These are phyloP conservation scores for Suhomyces anneliseae DNA, from an alignment of 1,139 yeast species.

Conservation along the genomic window DNA sequence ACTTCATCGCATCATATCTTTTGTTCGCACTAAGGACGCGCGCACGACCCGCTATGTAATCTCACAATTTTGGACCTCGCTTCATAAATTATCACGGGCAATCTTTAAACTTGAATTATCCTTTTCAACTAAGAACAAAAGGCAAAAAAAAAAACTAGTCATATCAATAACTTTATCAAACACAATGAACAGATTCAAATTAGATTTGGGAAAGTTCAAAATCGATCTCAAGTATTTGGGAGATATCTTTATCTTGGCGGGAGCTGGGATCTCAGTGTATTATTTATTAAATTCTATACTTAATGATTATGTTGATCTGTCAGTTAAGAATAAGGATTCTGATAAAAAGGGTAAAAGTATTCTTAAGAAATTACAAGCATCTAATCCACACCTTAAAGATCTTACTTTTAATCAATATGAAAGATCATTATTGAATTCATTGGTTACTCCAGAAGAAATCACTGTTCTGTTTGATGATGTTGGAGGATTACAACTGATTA, in stretches of 20 bases:
- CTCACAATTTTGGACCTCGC: background rate
- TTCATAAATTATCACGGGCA: too few relatives aligned
- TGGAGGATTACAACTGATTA: slow-evolving; percentile 82
- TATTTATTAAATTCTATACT: slow-evolving; percentile 63
- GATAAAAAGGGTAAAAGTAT: slow-evolving; percentile 67
- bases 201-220: slow-evolving; percentile 44
- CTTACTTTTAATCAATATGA: slow-evolving; percentile 75
- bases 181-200: slow-evolving; percentile 34
- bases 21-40: background rate
- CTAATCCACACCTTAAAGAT: slow-evolving; percentile 58
- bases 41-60: slow-evolving; percentile 4
- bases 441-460: slow-evolving; percentile 83
- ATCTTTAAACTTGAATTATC: too few relatives aligned
- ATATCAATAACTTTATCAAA: background rate
- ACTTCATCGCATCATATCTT: background rate
- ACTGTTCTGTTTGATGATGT: slow-evolving; percentile 72
- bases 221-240: slow-evolving; percentile 57
- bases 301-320: slow-evolving; percentile 51
- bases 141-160: too few relatives aligned
- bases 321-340: slow-evolving; percentile 60
- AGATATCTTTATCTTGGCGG: slow-evolving; percentile 71
- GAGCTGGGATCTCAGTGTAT: slow-evolving; percentile 81
- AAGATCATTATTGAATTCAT: slow-evolving; percentile 68
- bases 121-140: too few relatives aligned
- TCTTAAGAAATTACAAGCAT: slow-evolving; percentile 55